A percentile compares a stretch with the other conserved stretches of the same genome.
Conservation (phyloP, 305 asterid species). For the Lippia alba region DNA sequence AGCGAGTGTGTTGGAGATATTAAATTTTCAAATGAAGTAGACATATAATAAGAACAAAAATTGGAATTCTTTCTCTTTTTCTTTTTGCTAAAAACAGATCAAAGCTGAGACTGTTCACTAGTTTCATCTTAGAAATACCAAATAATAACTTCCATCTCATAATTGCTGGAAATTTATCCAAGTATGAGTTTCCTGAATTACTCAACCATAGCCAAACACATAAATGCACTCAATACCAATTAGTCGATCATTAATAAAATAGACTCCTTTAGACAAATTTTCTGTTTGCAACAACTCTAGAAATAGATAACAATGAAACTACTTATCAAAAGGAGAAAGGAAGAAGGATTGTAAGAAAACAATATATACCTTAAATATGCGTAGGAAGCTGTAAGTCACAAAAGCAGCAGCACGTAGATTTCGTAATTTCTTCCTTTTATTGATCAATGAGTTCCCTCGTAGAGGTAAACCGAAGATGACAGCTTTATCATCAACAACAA, state of each 20-base stretch:
- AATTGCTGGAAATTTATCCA: neutral
- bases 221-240: neutral
- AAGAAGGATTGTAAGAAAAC: neutral
- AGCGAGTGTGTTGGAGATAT: too few relatives aligned
- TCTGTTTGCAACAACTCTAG: neutral
- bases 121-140: neutral
- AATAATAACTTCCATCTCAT: too few relatives aligned
- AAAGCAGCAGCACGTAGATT: neutral
- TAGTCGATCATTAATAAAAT: neutral
- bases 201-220: neutral
- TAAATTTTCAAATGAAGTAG: too few relatives aligned
- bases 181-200: too few relatives aligned
- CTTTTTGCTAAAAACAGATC: too few relatives aligned
- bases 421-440: conserved; percentile 1
- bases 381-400: conserved; percentile 19
- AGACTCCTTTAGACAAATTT: neutral
- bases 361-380: conserved; percentile 22
- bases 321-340: too few relatives aligned
- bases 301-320: neutral
- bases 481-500: conserved; percentile 3
- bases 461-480: neutral
- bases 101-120: neutral
- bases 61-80: too few relatives aligned
- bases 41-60: too few relatives aligned
- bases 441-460: conserved; percentile 9